Percentiles rank a stretch among this genome's conserved stretches.
phyloP scores from a whole-genome alignment of 108 stramenopile genomes.

The Aurantiochytrium sp. region DNA sequence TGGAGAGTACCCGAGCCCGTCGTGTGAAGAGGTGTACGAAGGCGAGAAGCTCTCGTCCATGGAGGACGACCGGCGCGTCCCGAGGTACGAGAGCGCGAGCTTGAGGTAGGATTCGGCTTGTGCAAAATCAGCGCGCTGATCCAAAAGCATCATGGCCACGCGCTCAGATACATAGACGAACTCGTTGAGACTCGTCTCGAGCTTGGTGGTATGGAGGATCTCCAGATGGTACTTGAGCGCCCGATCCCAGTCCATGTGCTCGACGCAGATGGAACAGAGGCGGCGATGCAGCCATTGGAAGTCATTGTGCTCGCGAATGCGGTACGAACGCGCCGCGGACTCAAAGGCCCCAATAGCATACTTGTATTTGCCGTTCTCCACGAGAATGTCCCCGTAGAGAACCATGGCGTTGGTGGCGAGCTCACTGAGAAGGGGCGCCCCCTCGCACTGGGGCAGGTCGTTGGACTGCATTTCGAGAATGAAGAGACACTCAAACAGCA shows the following conservation, averaged over 20 bases:
- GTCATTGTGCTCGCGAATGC: neutral
- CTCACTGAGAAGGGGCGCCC: neutral
- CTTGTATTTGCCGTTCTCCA: constrained; percentile 19
- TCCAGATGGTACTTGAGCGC: constrained; percentile 9
- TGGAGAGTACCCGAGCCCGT: neutral
- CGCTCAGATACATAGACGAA: constrained; percentile 18
- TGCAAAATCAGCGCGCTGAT: constrained; percentile 10
- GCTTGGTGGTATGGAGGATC: constrained; percentile 12
- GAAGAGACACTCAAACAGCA: constrained; percentile 18
- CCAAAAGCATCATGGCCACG: constrained; percentile 12
- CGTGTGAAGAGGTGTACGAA: neutral
- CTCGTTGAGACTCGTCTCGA: constrained; percentile 21
- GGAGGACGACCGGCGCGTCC: constrained; percentile 16
- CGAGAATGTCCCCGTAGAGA: constrained; percentile 6
- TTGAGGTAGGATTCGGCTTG: constrained; percentile 23
- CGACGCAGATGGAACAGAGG: constrained; percentile 3
- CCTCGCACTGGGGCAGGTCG: neutral
- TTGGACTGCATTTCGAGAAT: neutral
- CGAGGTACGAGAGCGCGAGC: neutral
- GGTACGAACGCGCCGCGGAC: constrained; percentile 2
- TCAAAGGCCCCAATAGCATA: constrained; percentile 9
- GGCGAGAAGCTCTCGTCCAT: neutral
- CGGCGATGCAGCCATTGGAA: constrained; percentile 17
- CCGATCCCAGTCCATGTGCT: constrained; percentile 29
- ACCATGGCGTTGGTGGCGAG: constrained; percentile 22